These are phyloP conservation scores for Royoungia palumana DNA, from an alignment of 768 basidiomycete genomes.

Conservation along the genomic window DNA sequence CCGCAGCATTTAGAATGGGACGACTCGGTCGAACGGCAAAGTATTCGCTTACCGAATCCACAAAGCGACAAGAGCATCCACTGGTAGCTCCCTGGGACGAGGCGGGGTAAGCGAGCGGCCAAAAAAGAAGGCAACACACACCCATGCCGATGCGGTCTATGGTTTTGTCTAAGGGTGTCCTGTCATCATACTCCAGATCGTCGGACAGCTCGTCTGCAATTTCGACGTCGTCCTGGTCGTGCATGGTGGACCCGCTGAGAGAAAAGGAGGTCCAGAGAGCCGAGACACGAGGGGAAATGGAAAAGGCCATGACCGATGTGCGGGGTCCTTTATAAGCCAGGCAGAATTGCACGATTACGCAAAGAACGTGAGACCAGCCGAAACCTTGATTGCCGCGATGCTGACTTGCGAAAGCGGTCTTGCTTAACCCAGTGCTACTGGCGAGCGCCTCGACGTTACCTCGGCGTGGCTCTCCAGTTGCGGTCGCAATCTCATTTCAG, in stretches of 20 bases:
- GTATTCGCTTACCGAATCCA: constrained; percentile 69
- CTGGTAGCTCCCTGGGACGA: constrained; percentile 60
- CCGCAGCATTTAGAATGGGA: neutral
- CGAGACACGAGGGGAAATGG: constrained; percentile 46
- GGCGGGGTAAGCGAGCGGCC: neutral
- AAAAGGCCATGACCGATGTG: constrained; percentile 31
- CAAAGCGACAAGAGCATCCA: constrained; percentile 81
- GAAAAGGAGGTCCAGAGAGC: constrained; percentile 43
- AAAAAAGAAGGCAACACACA: constrained; percentile 13
- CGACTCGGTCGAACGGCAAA: neutral
- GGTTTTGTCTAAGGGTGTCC: constrained; percentile 74
- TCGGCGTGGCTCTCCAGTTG: too few species aligned
- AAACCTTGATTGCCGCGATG: neutral
- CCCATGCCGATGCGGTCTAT: constrained; percentile 93
- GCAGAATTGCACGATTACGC: constrained; percentile 12
- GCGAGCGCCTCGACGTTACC: too few species aligned
- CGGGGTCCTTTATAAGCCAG: neutral
- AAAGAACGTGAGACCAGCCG: constrained; percentile 6
- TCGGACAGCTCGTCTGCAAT: constrained; percentile 21
- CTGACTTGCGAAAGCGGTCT: neutral
- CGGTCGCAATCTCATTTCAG: constrained; percentile 3
- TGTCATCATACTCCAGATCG: constrained; percentile 35
- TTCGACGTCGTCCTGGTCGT: constrained; percentile 33
- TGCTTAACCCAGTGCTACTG: too few species aligned
- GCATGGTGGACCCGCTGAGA: constrained; percentile 31